phyloP scores from a whole-genome alignment of 306 rosid species.

The Quercus variabilis region DNA sequence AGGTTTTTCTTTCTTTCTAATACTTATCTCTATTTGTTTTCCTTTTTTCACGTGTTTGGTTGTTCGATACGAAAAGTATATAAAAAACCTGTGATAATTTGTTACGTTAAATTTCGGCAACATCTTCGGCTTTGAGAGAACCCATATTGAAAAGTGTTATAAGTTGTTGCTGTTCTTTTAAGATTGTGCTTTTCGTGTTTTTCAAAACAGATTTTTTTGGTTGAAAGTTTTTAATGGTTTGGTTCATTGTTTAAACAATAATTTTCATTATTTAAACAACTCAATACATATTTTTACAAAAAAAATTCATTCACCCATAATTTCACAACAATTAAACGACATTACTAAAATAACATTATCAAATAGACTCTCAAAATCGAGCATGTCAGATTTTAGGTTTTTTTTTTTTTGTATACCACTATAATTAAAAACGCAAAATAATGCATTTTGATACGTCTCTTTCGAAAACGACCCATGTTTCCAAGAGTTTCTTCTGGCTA shows the following conservation, averaged over 20 bases:
- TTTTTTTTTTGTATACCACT: background rate
- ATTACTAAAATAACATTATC: too few species aligned
- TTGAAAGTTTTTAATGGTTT: background rate
- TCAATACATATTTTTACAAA: accelerated
- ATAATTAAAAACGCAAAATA: background rate
- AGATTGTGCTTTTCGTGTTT: too few species aligned
- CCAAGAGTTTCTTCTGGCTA: too few species aligned
- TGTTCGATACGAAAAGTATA: background rate
- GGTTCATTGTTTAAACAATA: too few species aligned
- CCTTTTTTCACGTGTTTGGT: background rate
- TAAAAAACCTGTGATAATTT: too few species aligned
- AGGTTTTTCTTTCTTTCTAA: conserved; percentile 30
- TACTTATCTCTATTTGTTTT: background rate
- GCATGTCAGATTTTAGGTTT: too few species aligned
- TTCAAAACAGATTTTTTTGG: background rate
- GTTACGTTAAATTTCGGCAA: too few species aligned
- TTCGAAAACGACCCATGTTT: background rate
- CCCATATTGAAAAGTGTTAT: too few species aligned
- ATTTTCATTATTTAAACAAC: too few species aligned
- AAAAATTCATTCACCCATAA: accelerated
- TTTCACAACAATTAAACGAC: accelerated
- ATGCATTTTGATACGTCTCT: background rate
- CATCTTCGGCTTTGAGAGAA: too few species aligned
- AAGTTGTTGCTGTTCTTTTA: too few species aligned
- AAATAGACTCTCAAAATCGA: accelerated